Base-by-base conservation (phyloP, 495 filamentous ascomycete genomes). In the Lichenothelia convexa region DNA sequence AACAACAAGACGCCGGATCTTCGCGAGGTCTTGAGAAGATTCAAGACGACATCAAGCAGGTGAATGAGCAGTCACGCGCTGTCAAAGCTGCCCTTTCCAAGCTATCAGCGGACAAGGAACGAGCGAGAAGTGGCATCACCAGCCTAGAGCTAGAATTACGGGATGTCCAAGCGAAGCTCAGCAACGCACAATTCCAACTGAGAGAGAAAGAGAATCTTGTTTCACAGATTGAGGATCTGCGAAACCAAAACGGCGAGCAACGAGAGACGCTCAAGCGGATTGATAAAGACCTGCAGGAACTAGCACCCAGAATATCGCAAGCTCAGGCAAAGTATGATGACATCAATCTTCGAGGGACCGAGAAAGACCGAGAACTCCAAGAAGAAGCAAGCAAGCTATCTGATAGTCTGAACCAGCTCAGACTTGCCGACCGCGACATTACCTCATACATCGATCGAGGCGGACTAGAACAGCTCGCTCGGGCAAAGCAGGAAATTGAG, bases 21-120 rank as follows among this genome's bases (percentile, higher is more conserved):
- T 59, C 68, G 4, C 72, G 77, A 41, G 78, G 78, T 5, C 58
- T 83, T 13, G 78, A 93, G 34, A 80, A 92, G 42, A 81, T 95
- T 40, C 80, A 85, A 44, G 70, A 78, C 12, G 68, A 89, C 34
- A 71, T 81, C 37, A 67, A 70, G 16, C 51, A 59, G 19, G 65
- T 75, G 44, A 67, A 65, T n/a, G 82, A 85, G 41, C 71, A 79
- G 48, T 61, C 70, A 18, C 65, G 71, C 39, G 47, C 54, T n/a
- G 46, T 73, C 7, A 80, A 78, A 46, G 61, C 68, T 21, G 65
- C 59, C 19, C 65, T 85, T 11, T 49, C 61, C 12, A 78, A 74
- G 37, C 53, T 91, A 21, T 67, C 62, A 0, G 53, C 51, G 3
- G 82, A 92, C 11, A 76, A 69, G 45, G 83, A 94, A 21, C 68